These are phyloP conservation scores for Dioszegia crocea DNA, from an alignment of 768 basidiomycete genomes.

Conservation along the genomic window DNA sequence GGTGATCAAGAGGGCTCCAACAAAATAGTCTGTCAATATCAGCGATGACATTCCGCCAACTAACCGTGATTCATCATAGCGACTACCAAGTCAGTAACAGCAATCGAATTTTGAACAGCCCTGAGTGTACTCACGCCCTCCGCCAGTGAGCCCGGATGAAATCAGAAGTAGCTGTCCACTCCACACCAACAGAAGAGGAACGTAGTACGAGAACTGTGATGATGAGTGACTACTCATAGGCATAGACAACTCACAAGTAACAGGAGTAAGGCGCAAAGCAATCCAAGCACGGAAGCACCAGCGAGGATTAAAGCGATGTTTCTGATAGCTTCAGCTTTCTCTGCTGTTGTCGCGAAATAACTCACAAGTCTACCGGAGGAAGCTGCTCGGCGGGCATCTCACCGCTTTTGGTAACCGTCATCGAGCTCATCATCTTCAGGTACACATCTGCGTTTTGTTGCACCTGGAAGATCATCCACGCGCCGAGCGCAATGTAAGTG, in stretches of 20 bases:
- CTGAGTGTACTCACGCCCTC: background rate
- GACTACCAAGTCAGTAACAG: background rate
- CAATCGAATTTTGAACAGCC: background rate
- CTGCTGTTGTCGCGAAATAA: too few species aligned
- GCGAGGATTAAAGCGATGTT: background rate
- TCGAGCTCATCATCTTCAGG: background rate
- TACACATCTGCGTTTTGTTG: background rate
- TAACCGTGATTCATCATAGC: background rate
- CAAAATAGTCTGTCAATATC: background rate
- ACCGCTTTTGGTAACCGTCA: too few species aligned
- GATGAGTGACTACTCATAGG: background rate
- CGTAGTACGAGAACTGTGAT: background rate
- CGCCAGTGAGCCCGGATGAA: background rate
- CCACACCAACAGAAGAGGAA: background rate
- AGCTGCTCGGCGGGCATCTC: too few species aligned
- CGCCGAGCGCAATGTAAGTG: background rate
- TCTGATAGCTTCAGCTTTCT: background rate
- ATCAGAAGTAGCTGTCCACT: constrained; percentile 5
- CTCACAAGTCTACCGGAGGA: constrained; percentile 1
- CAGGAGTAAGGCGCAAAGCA: background rate
- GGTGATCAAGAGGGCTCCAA: background rate
- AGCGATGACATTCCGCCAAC: background rate
- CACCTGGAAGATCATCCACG: background rate
- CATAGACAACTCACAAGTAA: background rate
- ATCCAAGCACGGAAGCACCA: background rate